A percentile compares a stretch with the other conserved stretches of the same genome.
Conservation (phyloP, 345 rosid species). For the Populus nigra region DNA sequence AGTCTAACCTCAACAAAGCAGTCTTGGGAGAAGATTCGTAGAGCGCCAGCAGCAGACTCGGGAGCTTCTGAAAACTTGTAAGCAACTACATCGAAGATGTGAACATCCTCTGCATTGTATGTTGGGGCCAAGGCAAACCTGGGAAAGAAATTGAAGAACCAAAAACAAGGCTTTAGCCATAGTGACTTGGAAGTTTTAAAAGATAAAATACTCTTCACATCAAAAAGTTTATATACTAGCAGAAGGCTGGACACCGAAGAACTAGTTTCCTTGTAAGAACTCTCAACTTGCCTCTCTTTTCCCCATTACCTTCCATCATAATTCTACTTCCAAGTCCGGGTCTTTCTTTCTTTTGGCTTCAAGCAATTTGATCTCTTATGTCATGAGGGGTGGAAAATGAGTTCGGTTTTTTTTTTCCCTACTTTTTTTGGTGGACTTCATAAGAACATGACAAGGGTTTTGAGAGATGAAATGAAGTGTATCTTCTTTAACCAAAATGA, state of each 20-base stretch:
- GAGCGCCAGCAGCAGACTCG: not conserved
- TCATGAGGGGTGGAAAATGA: too few species aligned
- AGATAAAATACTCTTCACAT: not conserved
- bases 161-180: not conserved
- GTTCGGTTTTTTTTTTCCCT: too few species aligned
- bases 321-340: too few species aligned
- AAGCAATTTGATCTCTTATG: too few species aligned
- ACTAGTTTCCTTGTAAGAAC: not conserved
- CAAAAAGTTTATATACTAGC: not conserved
- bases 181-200: not conserved
- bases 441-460: too few species aligned
- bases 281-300: not conserved
- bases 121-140: too few species aligned
- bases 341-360: too few species aligned
- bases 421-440: too few species aligned
- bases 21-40: not conserved
- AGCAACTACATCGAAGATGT: not conserved
- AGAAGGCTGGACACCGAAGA: not conserved
- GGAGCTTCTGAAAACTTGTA: not conserved
- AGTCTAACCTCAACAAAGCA: not conserved
- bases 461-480: too few species aligned
- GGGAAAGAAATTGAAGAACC: not conserved
- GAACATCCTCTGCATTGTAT: not conserved
- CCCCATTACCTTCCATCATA: not conserved
- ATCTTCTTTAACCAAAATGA: too few species aligned